Conservation (phyloP, 108 stramenopile genomes). For the Conticribra guillardii region DNA sequence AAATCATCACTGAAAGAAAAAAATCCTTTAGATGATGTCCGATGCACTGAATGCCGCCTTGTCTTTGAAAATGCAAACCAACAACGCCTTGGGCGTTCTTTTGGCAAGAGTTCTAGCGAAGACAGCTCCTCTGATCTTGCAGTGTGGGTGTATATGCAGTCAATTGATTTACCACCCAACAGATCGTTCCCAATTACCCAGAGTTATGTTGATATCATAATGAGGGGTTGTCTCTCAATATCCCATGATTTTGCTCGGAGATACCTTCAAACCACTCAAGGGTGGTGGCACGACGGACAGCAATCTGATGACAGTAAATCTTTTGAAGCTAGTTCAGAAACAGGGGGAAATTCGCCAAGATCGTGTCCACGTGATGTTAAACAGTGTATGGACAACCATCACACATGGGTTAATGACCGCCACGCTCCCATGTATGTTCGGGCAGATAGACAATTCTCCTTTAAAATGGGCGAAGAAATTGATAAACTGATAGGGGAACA, state of each 20-base stretch:
- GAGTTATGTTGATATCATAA: slow-evolving; percentile 73
- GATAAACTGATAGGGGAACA: slow-evolving; percentile 41
- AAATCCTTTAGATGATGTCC: slow-evolving; percentile 13
- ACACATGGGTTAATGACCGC: slow-evolving; percentile 71
- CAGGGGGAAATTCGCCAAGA: not conserved
- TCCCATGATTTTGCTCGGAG: slow-evolving; percentile 55
- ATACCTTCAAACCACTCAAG: slow-evolving; percentile 60
- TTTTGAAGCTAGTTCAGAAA: not conserved
- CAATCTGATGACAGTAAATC: not conserved
- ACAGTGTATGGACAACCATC: slow-evolving; percentile 5
- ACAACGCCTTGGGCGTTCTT: slow-evolving; percentile 9
- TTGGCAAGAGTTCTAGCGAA: not conserved
- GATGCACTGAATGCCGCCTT: slow-evolving; percentile 26
- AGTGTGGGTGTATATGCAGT: slow-evolving; percentile 74
- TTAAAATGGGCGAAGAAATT: slow-evolving; percentile 26
- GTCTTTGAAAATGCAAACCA: slow-evolving; percentile 31
- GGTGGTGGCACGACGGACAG: slow-evolving; percentile 65
- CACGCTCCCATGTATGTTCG: slow-evolving; percentile 62
- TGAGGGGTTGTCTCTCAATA: slow-evolving; percentile 69
- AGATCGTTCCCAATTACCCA: slow-evolving; percentile 63
- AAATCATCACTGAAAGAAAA: not conserved
- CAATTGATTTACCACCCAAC: slow-evolving; percentile 33
- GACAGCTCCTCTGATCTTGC: slow-evolving; percentile 19
- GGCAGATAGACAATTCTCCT: slow-evolving; percentile 56
- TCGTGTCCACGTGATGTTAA: not conserved